phyloP scores from a whole-genome alignment of 2,329 filamentous ascomycete genomes.

The Pseudopyricularia cyperi region DNA sequence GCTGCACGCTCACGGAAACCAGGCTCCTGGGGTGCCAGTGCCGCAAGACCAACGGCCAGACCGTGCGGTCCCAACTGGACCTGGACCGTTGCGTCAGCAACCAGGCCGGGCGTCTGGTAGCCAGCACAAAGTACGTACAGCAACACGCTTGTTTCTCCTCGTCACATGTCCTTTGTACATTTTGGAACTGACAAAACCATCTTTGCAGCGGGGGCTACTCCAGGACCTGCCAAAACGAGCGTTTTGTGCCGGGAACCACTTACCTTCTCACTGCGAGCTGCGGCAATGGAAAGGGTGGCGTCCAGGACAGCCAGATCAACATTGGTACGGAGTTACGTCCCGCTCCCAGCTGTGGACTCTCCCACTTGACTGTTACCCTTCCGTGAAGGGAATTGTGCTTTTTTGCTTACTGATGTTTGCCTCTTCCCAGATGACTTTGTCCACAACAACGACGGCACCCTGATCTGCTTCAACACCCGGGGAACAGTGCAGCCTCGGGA shows the following conservation, averaged over 20 bases:
- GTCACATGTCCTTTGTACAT: background rate
- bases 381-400: background rate
- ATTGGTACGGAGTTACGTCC: background rate
- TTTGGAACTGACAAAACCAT: background rate
- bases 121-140: background rate
- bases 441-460: conserved; percentile 1
- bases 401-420: background rate
- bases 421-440: background rate
- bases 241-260: background rate
- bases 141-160: background rate
- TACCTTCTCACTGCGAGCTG: background rate
- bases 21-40: conserved; percentile 1
- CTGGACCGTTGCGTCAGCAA: conserved; percentile 2
- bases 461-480: background rate
- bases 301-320: background rate
- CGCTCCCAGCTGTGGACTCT: background rate
- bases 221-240: background rate
- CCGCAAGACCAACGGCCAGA: background rate
- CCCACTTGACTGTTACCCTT: background rate
- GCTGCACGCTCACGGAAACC: background rate
- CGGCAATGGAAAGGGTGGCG: background rate
- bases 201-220: background rate
- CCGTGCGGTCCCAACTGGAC: background rate
- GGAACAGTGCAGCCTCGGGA: too few relatives aligned
- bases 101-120: background rate